Conservation (phyloP, 2,329 filamentous ascomycete genomes). For the Xylariaceae sp. region DNA sequence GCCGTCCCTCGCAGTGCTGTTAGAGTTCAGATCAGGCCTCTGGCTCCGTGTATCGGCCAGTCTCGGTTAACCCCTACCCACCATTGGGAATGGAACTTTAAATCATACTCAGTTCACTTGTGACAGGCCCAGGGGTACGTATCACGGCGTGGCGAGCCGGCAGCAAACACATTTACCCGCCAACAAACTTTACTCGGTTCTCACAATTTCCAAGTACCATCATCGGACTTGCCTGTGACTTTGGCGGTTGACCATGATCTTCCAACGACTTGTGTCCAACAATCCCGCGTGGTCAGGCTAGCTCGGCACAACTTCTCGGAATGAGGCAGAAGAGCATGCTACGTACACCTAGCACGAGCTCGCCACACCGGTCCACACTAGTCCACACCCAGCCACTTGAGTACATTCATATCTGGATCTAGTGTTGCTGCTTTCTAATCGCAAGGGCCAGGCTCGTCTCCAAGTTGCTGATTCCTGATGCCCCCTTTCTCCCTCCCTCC, state of each 20-base stretch:
- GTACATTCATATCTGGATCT: background rate
- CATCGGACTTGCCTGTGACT: constrained; percentile 4
- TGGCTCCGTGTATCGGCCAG: constrained; percentile 1
- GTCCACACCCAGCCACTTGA: background rate
- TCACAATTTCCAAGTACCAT: constrained; percentile 15
- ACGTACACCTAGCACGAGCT: background rate
- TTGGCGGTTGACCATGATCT: background rate
- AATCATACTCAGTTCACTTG: constrained; percentile 3
- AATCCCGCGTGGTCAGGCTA: background rate
- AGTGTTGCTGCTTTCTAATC: constrained; percentile 1
- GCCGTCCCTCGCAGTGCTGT: background rate
- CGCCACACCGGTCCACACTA: background rate
- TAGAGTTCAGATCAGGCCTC: constrained; percentile 9
- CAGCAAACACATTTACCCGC: background rate
- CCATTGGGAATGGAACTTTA: constrained; percentile 8
- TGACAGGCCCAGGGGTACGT: constrained; percentile 13
- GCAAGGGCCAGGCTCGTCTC: constrained; percentile 3
- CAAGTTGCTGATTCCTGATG: constrained; percentile 4
- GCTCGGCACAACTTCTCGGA: background rate
- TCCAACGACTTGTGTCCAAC: constrained; percentile 2
- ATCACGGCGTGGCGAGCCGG: constrained; percentile 5
- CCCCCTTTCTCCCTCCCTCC: background rate
- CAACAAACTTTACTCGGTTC: constrained; percentile 10
- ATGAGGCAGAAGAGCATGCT: background rate
- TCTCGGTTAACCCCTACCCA: constrained; percentile 10